Evolutionary conservation across 192 early-diverging fungal species (phyloP), one percentile per base, ranked within the genome.

Genomic region (Coemansia biformis): DNA sequence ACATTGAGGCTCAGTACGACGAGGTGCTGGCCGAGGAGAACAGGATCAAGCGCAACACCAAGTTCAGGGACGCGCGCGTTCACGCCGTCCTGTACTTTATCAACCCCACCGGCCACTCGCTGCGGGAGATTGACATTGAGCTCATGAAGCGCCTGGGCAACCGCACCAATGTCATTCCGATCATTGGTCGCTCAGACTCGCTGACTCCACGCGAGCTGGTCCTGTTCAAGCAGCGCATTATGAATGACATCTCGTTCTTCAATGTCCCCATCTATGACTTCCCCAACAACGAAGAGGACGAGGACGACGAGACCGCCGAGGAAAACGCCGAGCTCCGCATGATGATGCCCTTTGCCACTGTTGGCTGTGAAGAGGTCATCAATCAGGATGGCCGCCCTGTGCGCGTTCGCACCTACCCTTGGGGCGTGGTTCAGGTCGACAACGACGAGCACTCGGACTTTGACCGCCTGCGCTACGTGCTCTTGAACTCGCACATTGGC

Each of bases 31-130:
- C 91, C 8, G 89, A 96, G 58, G 88, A 91, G 66, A 84, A 84
- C 53, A 63, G 84, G 48, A 86, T 87, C 68, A 87, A 86, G 66
- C 84, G 86, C 64, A 89, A 87, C 55, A 78, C 85, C 46, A 80
- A 92, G 65, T 96, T 93, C 79, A 83, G 83, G 69, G 96, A 99
- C 75, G 89, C 90, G 77, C 84, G 96, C 43, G 82, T 99, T 24
- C 96, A 99, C 61, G 89, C 88, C 12, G 80, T 96, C 18, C 78
- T 99, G 45, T 99, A 99, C 81, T 99, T 99, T 68, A 95, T 99
- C 55, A 81, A 87, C 26, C 94, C 96, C 16, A 93, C 93, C 29
- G 96, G 96, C 26, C 94, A 97, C 78, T 80, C 87, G 79, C 81
- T 99, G 52, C 85, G 96, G 42, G 93, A 99, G 58, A 84, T 97